Percentiles rank a stretch among this genome's conserved stretches.
Conservation (phyloP, 176 grass and related monocot species). For the Rhynchospora breviuscula region DNA sequence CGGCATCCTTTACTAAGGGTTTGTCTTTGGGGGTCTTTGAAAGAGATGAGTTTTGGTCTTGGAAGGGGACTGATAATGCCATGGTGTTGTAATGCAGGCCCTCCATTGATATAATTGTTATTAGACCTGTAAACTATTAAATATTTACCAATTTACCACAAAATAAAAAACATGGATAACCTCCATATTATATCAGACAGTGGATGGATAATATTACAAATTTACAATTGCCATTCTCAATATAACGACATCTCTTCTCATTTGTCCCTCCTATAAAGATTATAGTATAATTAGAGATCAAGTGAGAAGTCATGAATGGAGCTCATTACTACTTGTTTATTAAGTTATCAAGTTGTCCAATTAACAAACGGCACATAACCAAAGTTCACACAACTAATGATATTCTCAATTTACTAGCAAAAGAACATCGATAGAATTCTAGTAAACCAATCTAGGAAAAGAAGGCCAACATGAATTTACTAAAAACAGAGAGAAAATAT, state of each 20-base stretch:
- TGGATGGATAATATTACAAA: background rate
- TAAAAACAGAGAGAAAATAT: too few relatives aligned
- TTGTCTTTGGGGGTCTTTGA: background rate
- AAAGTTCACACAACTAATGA: too few relatives aligned
- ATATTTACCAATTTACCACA: background rate
- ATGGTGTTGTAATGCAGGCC: constrained; percentile 2
- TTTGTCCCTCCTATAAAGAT: background rate
- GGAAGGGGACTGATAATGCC: background rate
- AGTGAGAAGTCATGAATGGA: background rate
- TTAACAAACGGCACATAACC: background rate
- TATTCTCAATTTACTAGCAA: too few relatives aligned
- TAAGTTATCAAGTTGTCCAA: background rate
- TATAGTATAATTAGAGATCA: background rate
- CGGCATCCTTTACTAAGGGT: background rate
- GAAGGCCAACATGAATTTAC: background rate
- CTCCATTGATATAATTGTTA: background rate
- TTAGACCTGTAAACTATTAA: constrained; percentile 20
- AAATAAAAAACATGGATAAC: background rate
- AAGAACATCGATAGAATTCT: background rate
- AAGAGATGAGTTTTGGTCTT: background rate
- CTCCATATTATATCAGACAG: background rate
- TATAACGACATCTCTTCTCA: background rate
- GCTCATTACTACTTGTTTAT: background rate
- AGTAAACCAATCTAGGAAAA: background rate
- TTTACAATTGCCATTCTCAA: background rate